Base-by-base conservation (phyloP, 164 flowering plant species). In the Stephania yunnanensis region DNA sequence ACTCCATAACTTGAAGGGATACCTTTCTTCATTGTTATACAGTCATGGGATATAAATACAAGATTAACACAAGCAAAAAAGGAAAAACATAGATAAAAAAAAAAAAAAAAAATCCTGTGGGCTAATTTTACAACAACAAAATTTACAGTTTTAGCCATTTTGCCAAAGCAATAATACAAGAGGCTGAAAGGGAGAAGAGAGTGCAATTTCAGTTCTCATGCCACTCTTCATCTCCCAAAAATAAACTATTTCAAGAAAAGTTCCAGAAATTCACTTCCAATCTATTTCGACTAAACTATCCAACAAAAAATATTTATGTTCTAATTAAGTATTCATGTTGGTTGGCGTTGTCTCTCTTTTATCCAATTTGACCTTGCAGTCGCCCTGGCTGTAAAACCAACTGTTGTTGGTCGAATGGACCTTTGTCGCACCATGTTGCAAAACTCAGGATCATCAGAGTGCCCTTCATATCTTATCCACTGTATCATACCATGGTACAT, bases 401-500 rank as follows among this genome's bases (percentile, higher is more conserved):
- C 98, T 4, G 91, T 87, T 3, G 84, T 85, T n/a, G 87, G 82
- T 30, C 88, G 81, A 46, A 89, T 42, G 7, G 93, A 90, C 73
- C 92, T 84, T 78, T 92, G 92, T 30, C 90, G 83, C 75, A 89
- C 89, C 85, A 89, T 78, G 0, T 87, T 72, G 72, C 87, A 84
- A 78, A 68, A 89, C 76, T 87, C 91, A 1, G 91, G 89, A 70
- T 94, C 92, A 31, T 88, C 84, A 6, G 83, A 50, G 0, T 77
- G 84, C 4, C 97, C 97, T 71, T 89, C 92, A 12, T 69, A 65
- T 78, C 93, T 82, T 45, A 93, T 88, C 95, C 94, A 89, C 78
- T 92, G 98, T 70, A 95, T 88, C 90, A 86, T 89, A 17, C 74
- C 86, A 79, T 95, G 98, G 79, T 89, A 91, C 93, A 87, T 87